Evolutionary conservation across 164 flowering plant genomes (phyloP).

Genomic region (Chloranthus sessilifolius): DNA sequence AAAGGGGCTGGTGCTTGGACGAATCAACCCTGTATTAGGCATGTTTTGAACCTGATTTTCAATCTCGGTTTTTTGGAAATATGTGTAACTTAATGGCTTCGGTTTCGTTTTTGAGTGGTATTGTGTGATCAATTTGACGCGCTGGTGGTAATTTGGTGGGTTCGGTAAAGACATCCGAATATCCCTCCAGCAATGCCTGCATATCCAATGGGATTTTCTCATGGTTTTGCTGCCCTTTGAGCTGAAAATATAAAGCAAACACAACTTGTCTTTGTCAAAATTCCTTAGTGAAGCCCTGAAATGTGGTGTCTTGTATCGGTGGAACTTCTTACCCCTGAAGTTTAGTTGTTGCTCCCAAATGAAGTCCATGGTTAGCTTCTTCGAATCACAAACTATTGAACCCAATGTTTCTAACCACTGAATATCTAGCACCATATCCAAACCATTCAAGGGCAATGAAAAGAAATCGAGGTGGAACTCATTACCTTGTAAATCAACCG

Average conservation of each 20-base stretch:
- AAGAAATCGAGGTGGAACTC: neutral
- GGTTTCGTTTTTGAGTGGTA: neutral
- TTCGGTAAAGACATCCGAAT: neutral
- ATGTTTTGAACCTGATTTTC: no score
- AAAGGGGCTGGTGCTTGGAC: no score
- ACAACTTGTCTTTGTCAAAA: neutral
- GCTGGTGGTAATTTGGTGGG: neutral
- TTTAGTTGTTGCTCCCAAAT: neutral
- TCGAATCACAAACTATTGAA: neutral
- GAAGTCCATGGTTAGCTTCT: conserved; percentile 1
- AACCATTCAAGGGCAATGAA: neutral
- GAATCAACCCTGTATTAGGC: no score
- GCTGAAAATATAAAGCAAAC: neutral
- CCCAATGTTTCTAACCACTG: conserved; percentile 3
- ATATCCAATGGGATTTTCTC: neutral
- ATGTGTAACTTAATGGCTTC: no score
- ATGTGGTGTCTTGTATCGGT: neutral
- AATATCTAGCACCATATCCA: neutral
- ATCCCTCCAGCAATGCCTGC: neutral
- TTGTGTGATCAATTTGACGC: neutral
- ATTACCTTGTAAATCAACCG: neutral
- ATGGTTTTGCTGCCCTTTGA: neutral
- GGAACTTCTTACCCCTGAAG: neutral
- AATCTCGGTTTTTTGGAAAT: no score
- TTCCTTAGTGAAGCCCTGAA: neutral